Evolutionary conservation across 2,329 filamentous ascomycete species (phyloP).

Genomic region (Fusarium beomiforme): DNA sequence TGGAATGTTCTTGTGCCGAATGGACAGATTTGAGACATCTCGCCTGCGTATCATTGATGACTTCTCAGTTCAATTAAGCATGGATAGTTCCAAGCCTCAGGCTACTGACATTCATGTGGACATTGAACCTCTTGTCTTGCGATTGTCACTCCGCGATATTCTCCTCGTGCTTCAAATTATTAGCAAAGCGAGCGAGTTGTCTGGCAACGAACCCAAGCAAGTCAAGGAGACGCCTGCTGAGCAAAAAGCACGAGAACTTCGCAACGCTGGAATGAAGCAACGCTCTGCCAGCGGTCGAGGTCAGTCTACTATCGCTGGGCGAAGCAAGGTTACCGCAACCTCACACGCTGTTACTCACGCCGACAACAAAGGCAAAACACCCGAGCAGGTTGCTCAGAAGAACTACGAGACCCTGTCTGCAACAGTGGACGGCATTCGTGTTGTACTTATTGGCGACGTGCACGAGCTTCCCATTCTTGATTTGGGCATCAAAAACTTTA

Average conservation of each 20-base stretch:
- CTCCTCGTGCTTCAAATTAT: slow-evolving; percentile 93
- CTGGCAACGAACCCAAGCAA: slow-evolving; percentile 66
- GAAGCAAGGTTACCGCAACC: slow-evolving; percentile 54
- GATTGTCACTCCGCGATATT: slow-evolving; percentile 93
- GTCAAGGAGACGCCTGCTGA: slow-evolving; percentile 54
- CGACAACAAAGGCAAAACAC: slow-evolving; percentile 35
- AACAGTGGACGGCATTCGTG: slow-evolving; percentile 85
- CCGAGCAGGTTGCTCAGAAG: slow-evolving; percentile 18
- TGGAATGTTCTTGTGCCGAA: slow-evolving; percentile 98
- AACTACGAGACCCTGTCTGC: slow-evolving; percentile 82
- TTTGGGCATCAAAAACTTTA: slow-evolving; percentile 91
- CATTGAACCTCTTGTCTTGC: slow-evolving; percentile 88
- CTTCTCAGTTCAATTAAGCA: slow-evolving; percentile 89
- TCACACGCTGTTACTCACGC: slow-evolving; percentile 36
- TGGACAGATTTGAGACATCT: slow-evolving; percentile 96
- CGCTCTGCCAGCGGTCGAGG: slow-evolving; percentile 66
- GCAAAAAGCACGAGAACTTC: slow-evolving; percentile 65
- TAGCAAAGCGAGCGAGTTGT: slow-evolving; percentile 88
- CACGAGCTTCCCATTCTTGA: slow-evolving; percentile 97
- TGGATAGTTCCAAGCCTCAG: slow-evolving; percentile 74
- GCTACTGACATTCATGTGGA: slow-evolving; percentile 85
- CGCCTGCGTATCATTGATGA: slow-evolving; percentile 94
- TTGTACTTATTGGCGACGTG: slow-evolving; percentile 93
- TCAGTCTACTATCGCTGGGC: slow-evolving; percentile 58
- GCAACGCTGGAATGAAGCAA: slow-evolving; percentile 60